Percentiles rank a stretch among this genome's conserved stretches.
These are phyloP conservation scores for Xerocomus minutiporus DNA, from an alignment of 1,284 basidiomycete genomes.

Conservation along the genomic window DNA sequence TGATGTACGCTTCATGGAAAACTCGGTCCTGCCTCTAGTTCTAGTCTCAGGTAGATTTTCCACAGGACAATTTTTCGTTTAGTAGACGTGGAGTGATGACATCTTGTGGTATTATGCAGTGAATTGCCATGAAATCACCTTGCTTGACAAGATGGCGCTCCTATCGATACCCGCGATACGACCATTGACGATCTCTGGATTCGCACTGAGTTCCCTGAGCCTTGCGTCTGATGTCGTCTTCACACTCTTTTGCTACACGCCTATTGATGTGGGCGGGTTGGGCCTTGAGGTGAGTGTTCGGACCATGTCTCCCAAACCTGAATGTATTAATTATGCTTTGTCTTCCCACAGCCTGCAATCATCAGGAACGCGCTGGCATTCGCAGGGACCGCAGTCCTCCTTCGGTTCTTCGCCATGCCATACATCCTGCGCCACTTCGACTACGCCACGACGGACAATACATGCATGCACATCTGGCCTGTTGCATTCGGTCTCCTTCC, in stretches of 20 bases:
- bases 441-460: constrained; percentile 11
- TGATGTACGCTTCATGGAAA: no score
- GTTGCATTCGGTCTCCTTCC: constrained; percentile 11
- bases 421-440: constrained; percentile 16
- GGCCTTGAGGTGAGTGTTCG: constrained; percentile 43
- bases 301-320: no score
- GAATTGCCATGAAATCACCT: no score
- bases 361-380: constrained; percentile 46
- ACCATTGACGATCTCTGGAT: constrained; percentile 50
- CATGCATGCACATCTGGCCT: constrained; percentile 9
- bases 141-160: constrained; percentile 25
- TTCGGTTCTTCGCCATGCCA: constrained; percentile 8
- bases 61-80: no score
- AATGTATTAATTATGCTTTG: no score
- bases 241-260: constrained; percentile 59
- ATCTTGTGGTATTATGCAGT: no score
- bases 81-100: no score
- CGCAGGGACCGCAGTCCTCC: constrained; percentile 14
- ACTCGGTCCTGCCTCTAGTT: no score
- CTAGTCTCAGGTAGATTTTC: no score
- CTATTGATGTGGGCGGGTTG: constrained; percentile 50
- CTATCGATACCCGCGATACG: constrained; percentile 47
- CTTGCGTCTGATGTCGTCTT: constrained; percentile 61
- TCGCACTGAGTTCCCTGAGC: constrained; percentile 48
- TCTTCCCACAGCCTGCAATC: constrained; percentile 11